Evolutionary conservation across 306 rosid species (phyloP).

Genomic region (Sphenostylis stenocarpa): DNA sequence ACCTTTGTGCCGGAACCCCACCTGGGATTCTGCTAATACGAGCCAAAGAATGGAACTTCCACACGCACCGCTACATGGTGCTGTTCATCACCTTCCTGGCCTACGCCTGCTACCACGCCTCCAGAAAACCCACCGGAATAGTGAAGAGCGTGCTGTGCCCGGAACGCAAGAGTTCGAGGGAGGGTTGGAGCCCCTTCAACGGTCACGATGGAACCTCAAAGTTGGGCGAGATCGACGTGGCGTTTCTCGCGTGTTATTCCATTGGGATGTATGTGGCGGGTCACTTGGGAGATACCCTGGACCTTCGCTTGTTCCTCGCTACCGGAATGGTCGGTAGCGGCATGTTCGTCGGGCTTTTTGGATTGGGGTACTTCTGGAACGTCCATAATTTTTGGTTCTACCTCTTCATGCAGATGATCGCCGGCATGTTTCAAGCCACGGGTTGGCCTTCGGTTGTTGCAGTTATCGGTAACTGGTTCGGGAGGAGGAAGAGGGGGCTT

Average conservation of each 20-base stretch:
- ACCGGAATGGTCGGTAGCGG: slow-evolving; percentile 83
- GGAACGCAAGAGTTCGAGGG: neutral
- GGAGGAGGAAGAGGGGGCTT: slow-evolving; percentile 71
- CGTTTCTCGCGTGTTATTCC: slow-evolving; percentile 69
- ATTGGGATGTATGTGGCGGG: slow-evolving; percentile 78
- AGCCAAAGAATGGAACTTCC: slow-evolving; percentile 53
- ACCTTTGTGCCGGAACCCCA: slow-evolving; percentile 40
- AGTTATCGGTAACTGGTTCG: slow-evolving; percentile 88
- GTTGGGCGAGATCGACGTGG: slow-evolving; percentile 76
- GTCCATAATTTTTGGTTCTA: slow-evolving; percentile 65
- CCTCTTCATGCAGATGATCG: slow-evolving; percentile 68
- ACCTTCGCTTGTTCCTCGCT: slow-evolving; percentile 61
- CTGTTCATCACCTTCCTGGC: slow-evolving; percentile 66
- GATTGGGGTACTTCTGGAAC: slow-evolving; percentile 73
- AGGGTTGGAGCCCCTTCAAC: slow-evolving; percentile 75
- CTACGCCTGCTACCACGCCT: slow-evolving; percentile 79
- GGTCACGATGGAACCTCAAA: slow-evolving; percentile 59
- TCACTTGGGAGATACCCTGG: slow-evolving; percentile 68
- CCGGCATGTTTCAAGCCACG: slow-evolving; percentile 81
- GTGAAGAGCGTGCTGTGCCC: slow-evolving; percentile 73
- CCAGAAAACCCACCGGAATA: slow-evolving; percentile 70
- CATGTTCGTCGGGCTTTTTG: slow-evolving; percentile 58
- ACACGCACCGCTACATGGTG: slow-evolving; percentile 60
- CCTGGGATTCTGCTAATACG: slow-evolving; percentile 60
- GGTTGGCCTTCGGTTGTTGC: slow-evolving; percentile 95